These are phyloP conservation scores for Erythrobasidium hasegawianum DNA, from an alignment of 1,284 basidiomycete species.

Conservation along the genomic window DNA sequence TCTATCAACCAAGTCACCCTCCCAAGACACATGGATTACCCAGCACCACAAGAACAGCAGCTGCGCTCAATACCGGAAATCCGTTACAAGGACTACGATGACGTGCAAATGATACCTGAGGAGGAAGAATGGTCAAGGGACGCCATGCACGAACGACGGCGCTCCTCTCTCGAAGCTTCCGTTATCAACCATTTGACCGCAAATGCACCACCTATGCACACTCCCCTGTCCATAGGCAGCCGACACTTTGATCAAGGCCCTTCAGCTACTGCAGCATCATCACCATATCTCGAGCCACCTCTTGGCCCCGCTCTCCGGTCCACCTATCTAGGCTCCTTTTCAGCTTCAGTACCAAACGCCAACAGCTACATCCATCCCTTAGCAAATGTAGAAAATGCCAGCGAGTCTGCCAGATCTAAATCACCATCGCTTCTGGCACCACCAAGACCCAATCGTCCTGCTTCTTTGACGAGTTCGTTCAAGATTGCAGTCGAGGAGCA, in stretches of 20 bases:
- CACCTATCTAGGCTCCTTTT: conserved; percentile 1
- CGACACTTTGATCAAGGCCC: not conserved
- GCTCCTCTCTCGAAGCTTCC: not conserved
- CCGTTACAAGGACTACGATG: not conserved
- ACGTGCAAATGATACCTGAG: not conserved
- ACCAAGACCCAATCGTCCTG: conserved; percentile 13
- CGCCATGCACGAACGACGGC: not conserved
- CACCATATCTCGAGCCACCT: not conserved
- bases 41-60: not conserved
- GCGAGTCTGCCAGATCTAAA: conserved; percentile 1
- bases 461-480: conserved; percentile 16
- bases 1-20: not conserved
- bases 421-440: conserved; percentile 6
- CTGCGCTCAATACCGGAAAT: not conserved
- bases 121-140: not conserved
- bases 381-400: not conserved
- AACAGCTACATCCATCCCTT: not conserved
- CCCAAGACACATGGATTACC: not conserved
- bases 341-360: not conserved
- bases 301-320: not conserved
- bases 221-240: not conserved
- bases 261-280: not conserved
- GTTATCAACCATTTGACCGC: not conserved
- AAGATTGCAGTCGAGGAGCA: conserved; percentile 12
- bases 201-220: not conserved